Evolutionary conservation across 2,329 filamentous ascomycete genomes (phyloP).

Genomic region (Aspergillus quadricinctus): DNA sequence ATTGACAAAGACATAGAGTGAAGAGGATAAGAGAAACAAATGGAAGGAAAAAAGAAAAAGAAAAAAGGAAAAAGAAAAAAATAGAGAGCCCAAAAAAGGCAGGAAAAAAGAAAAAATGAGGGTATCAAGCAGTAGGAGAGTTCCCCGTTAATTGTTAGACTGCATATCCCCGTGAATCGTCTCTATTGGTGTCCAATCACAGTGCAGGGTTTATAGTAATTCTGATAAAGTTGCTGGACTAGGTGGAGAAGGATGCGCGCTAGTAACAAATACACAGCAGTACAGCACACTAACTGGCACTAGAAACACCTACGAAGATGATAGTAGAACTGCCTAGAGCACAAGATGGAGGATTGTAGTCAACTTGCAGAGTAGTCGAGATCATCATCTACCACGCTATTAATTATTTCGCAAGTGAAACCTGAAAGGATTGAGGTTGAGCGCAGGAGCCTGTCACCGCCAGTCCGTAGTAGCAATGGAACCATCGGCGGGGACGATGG

Average conservation of each 20-base stretch:
- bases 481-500: conserved; percentile 20
- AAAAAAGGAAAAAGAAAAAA: conserved; percentile 15
- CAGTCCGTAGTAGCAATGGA: conserved; percentile 15
- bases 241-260: not conserved
- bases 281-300: not conserved
- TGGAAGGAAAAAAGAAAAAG: not conserved
- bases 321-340: not conserved
- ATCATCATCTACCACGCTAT: not conserved
- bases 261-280: not conserved
- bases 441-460: conserved; percentile 10
- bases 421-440: not conserved
- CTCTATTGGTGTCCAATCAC: not conserved
- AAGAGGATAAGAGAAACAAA: conserved; percentile 1
- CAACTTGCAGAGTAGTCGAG: not conserved
- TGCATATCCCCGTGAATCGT: conserved; percentile 8
- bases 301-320: not conserved
- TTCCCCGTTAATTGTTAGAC: not conserved
- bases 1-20: not conserved
- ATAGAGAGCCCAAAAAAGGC: conserved; percentile 15
- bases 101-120: conserved; percentile 9
- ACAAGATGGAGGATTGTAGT: not conserved
- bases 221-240: not conserved
- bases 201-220: not conserved
- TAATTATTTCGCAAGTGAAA: not conserved
- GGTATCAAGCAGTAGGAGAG: not conserved